Evolutionary conservation across 768 basidiomycete species (phyloP).

Genomic region (Boletus eberwhitei): DNA sequence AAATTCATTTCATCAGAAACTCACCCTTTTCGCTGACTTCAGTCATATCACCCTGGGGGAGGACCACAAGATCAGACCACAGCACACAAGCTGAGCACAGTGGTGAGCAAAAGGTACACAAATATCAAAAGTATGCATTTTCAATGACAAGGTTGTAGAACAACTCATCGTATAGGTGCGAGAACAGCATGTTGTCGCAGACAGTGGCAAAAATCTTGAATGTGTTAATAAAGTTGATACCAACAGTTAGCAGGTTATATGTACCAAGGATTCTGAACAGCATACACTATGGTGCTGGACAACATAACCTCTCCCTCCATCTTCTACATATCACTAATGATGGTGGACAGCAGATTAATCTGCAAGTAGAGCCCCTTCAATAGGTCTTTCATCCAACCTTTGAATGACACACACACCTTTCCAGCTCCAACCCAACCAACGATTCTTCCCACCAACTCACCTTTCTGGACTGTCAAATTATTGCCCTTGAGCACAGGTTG

Average conservation of each 20-base stretch:
- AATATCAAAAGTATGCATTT: constrained; percentile 38
- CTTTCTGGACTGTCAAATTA: constrained; percentile 70
- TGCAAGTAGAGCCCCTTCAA: constrained; percentile 20
- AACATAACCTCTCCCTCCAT: constrained; percentile 69
- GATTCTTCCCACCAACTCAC: constrained; percentile 80
- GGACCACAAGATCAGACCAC: constrained; percentile 69
- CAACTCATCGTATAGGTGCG: constrained; percentile 78
- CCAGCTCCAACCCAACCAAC: constrained; percentile 90
- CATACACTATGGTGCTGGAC: constrained; percentile 74
- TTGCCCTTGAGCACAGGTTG: constrained; percentile 73
- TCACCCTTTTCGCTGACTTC: constrained; percentile 82
- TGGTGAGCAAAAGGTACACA: neutral
- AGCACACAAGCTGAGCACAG: constrained; percentile 71
- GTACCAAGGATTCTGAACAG: constrained; percentile 82
- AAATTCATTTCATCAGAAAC: neutral
- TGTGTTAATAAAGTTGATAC: neutral
- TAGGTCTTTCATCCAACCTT: neutral
- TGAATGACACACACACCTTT: constrained; percentile 52
- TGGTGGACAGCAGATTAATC: constrained; percentile 72
- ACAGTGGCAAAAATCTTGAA: constrained; percentile 78
- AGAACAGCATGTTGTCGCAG: constrained; percentile 90
- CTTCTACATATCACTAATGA: constrained; percentile 85
- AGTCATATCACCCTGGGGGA: constrained; percentile 80
- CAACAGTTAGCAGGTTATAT: neutral
- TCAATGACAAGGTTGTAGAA: constrained; percentile 84